Base-by-base conservation (phyloP, 805 yeast species). In the Kodamaea hsintzibuensis region DNA sequence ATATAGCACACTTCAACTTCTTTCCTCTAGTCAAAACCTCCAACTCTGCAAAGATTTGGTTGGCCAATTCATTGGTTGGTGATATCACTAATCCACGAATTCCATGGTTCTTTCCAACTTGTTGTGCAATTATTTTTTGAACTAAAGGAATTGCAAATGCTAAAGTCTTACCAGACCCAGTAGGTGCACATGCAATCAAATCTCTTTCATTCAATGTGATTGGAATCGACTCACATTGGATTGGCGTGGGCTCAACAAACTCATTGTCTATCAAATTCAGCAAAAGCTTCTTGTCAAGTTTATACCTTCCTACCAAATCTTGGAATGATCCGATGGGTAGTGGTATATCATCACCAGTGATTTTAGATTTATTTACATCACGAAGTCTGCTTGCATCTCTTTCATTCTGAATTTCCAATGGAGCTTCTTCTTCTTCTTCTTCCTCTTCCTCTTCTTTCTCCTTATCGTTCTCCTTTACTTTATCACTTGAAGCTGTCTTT, bases 141-240 rank as follows among this genome's bases (percentile, higher is more conserved):
- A 95, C 70, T 61, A 93, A 62, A 3, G 99, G 99, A 14, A 91
- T 82, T 53, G 89, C 73, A 66, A 88, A 95, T 30, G 98, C 96
- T 48, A 95, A 76, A 0, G 99, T 95, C 68, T 95, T 95, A 77
- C 99, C 99, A 3, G 98, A 91, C 62, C 99, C 99, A 0, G 99
- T 95, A 47, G 98, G 98, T 0, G 98, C 98, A 78, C 97, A 90
- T 1, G 96, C 96, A 43, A 95, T 76, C 35, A 95, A 67, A 66
- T 93, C 98, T 55, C 96, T 81, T 27, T 77, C 80, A 51, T 82
- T 78, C 51, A 91, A 71, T 12, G 89, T 71, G 8, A 84, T 75
- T 1, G 99, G 98, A 42, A 95, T 85, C 1, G 91, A 84, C 69
- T 95, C 98, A 57, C 91, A 82, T 72, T 95, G 99, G 62, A 95